phyloP scores from a whole-genome alignment of 2,329 filamentous ascomycete genomes.

The Cyphellophora attinorum region DNA sequence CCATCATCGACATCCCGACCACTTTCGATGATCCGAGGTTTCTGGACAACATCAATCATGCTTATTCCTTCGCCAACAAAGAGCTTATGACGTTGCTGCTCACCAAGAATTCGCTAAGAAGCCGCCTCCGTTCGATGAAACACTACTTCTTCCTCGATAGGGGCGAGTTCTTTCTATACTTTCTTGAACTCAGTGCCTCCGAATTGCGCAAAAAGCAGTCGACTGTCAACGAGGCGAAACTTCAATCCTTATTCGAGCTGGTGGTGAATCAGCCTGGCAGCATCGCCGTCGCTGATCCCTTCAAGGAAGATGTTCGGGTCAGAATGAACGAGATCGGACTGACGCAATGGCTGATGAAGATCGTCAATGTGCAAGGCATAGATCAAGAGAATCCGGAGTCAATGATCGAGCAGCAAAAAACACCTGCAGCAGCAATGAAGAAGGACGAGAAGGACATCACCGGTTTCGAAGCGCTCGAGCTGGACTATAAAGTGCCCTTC shows the following conservation, averaged over 20 bases:
- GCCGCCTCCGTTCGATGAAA: conserved; percentile 79
- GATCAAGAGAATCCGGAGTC: conserved; percentile 65
- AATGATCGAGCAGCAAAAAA: conserved; percentile 60
- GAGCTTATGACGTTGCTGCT: conserved; percentile 83
- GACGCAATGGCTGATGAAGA: conserved; percentile 87
- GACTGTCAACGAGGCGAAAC: conserved; percentile 79
- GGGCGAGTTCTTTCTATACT: conserved; percentile 97
- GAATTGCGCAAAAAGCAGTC: conserved; percentile 86
- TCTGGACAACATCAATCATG: conserved; percentile 88
- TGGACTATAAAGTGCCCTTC: conserved; percentile 91
- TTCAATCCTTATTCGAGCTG: conserved; percentile 91
- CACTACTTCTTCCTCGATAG: conserved; percentile 99
- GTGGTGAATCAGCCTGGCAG: conserved; percentile 94
- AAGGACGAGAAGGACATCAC: conserved; percentile 76
- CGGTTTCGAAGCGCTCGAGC: conserved; percentile 84
- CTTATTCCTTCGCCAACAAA: conserved; percentile 91
- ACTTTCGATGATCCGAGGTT: conserved; percentile 90
- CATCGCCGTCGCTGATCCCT: conserved; percentile 86
- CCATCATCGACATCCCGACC: conserved; percentile 69
- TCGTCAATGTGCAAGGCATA: conserved; percentile 92
- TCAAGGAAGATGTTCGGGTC: conserved; percentile 97
- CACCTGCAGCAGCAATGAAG: conserved; percentile 46
- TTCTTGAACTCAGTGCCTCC: conserved; percentile 80
- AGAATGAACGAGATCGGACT: conserved; percentile 93
- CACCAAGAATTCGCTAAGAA: conserved; percentile 83